Conservation (phyloP, 2,329 filamentous ascomycete species). For the Orbilia blumenaviensis region DNA sequence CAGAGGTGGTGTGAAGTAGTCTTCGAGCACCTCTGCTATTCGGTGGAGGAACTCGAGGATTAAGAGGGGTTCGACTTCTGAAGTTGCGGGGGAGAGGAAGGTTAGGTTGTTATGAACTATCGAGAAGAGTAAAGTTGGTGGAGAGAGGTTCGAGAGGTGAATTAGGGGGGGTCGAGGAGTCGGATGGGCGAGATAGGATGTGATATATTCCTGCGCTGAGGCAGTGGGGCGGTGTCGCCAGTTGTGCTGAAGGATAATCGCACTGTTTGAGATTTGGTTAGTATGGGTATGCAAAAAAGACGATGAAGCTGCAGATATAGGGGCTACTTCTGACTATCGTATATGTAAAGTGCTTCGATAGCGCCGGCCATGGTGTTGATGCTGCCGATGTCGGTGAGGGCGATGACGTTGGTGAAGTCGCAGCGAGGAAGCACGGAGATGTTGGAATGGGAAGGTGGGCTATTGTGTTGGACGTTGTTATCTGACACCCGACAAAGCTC, state of each 20-base stretch:
- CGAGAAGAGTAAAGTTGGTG: conserved; percentile 87
- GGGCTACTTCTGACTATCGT: conserved; percentile 87
- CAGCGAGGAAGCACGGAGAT: not conserved
- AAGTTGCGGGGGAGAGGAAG: conserved; percentile 83
- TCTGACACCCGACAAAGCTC: not conserved
- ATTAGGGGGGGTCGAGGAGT: conserved; percentile 83
- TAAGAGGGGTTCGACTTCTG: conserved; percentile 86
- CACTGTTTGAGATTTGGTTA: conserved; percentile 66
- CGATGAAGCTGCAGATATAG: conserved; percentile 58
- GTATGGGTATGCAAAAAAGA: not conserved
- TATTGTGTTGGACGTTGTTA: conserved; percentile 31
- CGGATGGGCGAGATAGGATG: conserved; percentile 85
- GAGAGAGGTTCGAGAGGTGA: conserved; percentile 81
- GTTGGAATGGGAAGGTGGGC: conserved; percentile 1
- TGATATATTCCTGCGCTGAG: conserved; percentile 78
- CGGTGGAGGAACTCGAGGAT: conserved; percentile 95
- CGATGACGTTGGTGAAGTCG: conserved; percentile 60
- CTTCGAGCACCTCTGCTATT: conserved; percentile 89
- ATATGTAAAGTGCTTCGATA: conserved; percentile 96
- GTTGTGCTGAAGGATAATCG: conserved; percentile 84
- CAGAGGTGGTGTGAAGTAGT: conserved; percentile 88
- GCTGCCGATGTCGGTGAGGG: not conserved
- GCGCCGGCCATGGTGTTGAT: conserved; percentile 76
- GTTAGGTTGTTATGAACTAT: conserved; percentile 86
- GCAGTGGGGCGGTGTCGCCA: conserved; percentile 75